Percentiles rank a stretch among this genome's conserved stretches.
Evolutionary conservation across 345 rosid genomes (phyloP).

Genomic region (Aquilaria sinensis): DNA sequence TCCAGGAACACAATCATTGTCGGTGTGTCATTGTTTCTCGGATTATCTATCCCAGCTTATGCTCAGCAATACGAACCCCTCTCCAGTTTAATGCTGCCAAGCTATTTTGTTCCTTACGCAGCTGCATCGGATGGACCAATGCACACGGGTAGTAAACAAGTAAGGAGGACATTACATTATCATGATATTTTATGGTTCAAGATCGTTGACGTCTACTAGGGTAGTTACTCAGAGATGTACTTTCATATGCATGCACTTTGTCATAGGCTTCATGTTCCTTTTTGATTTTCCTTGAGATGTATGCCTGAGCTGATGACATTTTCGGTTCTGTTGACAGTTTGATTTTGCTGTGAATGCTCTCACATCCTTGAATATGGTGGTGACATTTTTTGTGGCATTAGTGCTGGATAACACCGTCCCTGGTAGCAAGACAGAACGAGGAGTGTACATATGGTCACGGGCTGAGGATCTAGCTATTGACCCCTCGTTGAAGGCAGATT

Average conservation of each 20-base stretch:
- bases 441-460: conserved; percentile 73
- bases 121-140: conserved; percentile 92
- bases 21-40: conserved; percentile 84
- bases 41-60: conserved; percentile 84
- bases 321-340: conserved; percentile 35
- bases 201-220: no score
- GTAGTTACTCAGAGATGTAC: no score
- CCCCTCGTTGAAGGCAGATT: conserved; percentile 59
- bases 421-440: conserved; percentile 70
- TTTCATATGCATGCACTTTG: no score
- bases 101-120: conserved; percentile 69
- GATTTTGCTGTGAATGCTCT: conserved; percentile 76
- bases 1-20: conserved; percentile 81
- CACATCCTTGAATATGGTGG: conserved; percentile 86
- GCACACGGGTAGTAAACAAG: conserved; percentile 53
- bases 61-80: conserved; percentile 76
- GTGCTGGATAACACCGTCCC: conserved; percentile 87
- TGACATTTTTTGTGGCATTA: conserved; percentile 68
- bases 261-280: no score
- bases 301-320: background rate
- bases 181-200: no score
- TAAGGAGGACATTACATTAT: conserved; percentile 16
- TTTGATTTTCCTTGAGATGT: no score
- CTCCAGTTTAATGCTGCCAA: conserved; percentile 62
- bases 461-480: conserved; percentile 58